phyloP scores from a whole-genome alignment of 352 stramenopile genomes.

The Peronospora farinosa region DNA sequence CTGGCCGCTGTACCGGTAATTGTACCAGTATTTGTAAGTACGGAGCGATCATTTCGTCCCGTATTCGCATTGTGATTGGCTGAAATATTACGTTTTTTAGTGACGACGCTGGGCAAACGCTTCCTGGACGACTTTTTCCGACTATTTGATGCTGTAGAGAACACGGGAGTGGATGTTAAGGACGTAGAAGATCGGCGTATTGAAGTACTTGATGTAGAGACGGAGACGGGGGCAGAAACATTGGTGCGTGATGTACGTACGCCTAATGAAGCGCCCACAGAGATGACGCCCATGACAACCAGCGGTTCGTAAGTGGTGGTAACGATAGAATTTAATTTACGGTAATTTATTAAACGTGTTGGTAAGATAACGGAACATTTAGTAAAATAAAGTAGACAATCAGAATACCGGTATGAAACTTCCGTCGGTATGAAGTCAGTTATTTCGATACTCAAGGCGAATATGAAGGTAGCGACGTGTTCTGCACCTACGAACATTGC shows the following conservation, averaged over 20 bases:
- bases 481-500: constrained; percentile 96
- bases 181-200: constrained; percentile 7
- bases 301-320: background rate
- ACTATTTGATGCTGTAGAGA: constrained; percentile 1
- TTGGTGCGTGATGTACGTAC: constrained; percentile 32
- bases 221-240: background rate
- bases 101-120: constrained; percentile 4
- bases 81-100: constrained; percentile 10
- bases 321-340: too few species aligned
- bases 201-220: background rate
- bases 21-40: too few species aligned
- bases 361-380: too few species aligned
- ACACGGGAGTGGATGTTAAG: background rate
- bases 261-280: constrained; percentile 67
- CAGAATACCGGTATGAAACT: too few species aligned
- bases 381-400: background rate
- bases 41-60: constrained; percentile 1
- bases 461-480: constrained; percentile 78
- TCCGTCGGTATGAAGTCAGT: too few species aligned
- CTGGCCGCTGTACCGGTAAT: too few species aligned
- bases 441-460: background rate
- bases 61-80: constrained; percentile 3
- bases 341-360: background rate
- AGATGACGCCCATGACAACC: constrained; percentile 66
- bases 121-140: constrained; percentile 26